These are phyloP conservation scores for Corylus avellana DNA, from an alignment of 306 rosid species.

Conservation along the genomic window DNA sequence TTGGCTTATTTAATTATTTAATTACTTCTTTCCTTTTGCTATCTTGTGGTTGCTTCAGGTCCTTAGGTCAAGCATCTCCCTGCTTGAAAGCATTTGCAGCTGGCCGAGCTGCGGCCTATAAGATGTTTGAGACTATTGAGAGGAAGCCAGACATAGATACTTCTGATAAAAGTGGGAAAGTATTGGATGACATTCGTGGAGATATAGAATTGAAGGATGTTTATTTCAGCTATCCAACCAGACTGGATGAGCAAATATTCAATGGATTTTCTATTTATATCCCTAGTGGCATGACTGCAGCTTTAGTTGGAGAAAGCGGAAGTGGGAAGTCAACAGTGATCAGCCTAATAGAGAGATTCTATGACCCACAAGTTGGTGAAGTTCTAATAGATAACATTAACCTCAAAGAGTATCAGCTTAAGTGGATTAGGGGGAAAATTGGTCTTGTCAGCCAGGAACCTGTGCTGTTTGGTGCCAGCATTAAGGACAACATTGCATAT, in stretches of 20 bases:
- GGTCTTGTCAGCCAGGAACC: slow-evolving; percentile 58
- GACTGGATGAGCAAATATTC: slow-evolving; percentile 28
- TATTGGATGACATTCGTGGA: slow-evolving; percentile 28
- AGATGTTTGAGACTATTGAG: slow-evolving; percentile 53
- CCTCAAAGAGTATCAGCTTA: slow-evolving; percentile 44
- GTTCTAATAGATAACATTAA: slow-evolving; percentile 48
- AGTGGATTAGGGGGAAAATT: slow-evolving; percentile 41
- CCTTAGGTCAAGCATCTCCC: slow-evolving; percentile 60
- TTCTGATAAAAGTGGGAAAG: slow-evolving; percentile 34
- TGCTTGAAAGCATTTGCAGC: slow-evolving; percentile 52
- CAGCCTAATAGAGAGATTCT: slow-evolving; percentile 47
- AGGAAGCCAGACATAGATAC: slow-evolving; percentile 52
- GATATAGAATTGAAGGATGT: slow-evolving; percentile 31
- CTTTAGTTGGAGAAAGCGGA: slow-evolving; percentile 58
- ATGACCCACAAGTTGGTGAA: slow-evolving; percentile 48
- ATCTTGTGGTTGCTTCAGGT: slow-evolving; percentile 28
- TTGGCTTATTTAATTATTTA: not conserved
- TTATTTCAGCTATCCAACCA: slow-evolving; percentile 28
- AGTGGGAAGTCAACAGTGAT: slow-evolving; percentile 53
- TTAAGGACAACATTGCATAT: slow-evolving; percentile 46
- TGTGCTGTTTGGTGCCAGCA: slow-evolving; percentile 41
- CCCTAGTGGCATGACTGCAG: slow-evolving; percentile 56
- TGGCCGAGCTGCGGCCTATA: slow-evolving; percentile 61
- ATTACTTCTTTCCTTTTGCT: not conserved
- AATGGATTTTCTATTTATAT: slow-evolving; percentile 47